Conservation (phyloP, 106 monocot species). For the Phalaenopsis aphrodite region DNA sequence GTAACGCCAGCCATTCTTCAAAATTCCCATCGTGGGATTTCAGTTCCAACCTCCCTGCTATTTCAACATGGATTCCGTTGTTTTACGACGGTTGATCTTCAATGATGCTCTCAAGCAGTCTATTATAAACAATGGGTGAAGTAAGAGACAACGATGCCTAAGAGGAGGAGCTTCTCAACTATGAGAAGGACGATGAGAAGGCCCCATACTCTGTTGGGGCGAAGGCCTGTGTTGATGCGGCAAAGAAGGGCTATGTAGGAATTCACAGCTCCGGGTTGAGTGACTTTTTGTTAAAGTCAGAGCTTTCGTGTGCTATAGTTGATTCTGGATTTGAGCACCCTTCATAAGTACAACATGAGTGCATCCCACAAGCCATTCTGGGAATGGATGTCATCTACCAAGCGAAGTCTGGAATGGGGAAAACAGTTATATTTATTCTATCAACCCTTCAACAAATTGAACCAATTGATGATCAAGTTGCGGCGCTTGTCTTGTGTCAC, state of each 20-base stretch:
- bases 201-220: constrained; percentile 54
- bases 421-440: constrained; percentile 95
- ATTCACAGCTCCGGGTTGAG: too few relatives aligned
- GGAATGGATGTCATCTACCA: constrained; percentile 99
- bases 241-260: constrained; percentile 41
- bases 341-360: constrained; percentile 98
- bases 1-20: too few relatives aligned
- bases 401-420: constrained; percentile 99
- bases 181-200: constrained; percentile 96
- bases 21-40: too few relatives aligned
- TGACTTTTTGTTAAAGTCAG: too few relatives aligned
- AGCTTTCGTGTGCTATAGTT: too few relatives aligned
- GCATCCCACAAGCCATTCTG: constrained; percentile 98
- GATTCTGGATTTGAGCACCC: neutral
- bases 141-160: constrained; percentile 74
- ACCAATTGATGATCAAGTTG: constrained; percentile 87
- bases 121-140: constrained; percentile 65
- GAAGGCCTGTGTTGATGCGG: constrained; percentile 51
- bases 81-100: neutral
- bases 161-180: constrained; percentile 98
- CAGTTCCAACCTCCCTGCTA: too few relatives aligned
- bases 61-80: neutral
- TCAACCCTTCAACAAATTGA: constrained; percentile 96
- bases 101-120: neutral
- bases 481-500: constrained; percentile 92